These are phyloP conservation scores for sunflower (Helianthus annuus) DNA, from an alignment of 129 eudicot species.

Conservation along the genomic window DNA sequence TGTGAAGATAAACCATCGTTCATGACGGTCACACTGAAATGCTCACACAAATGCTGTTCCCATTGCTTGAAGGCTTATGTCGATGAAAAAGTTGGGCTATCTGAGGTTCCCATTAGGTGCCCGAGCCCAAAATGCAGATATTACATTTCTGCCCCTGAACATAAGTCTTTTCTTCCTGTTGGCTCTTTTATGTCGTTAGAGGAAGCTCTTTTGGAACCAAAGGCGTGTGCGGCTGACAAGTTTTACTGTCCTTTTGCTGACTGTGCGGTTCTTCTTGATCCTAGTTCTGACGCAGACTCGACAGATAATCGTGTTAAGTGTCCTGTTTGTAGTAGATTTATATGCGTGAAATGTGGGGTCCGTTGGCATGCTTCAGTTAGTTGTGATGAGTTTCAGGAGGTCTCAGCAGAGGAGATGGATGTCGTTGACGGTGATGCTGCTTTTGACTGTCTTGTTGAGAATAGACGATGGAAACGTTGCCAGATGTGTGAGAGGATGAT, in stretches of 20 bases:
- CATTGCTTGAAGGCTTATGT: slow-evolving; percentile 68
- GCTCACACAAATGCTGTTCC: slow-evolving; percentile 80
- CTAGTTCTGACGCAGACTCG: slow-evolving; percentile 43
- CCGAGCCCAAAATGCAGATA: slow-evolving; percentile 63
- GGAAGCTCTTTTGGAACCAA: slow-evolving; percentile 46
- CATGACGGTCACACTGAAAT: slow-evolving; percentile 62
- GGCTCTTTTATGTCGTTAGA: slow-evolving; percentile 51
- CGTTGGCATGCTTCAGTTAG: slow-evolving; percentile 70
- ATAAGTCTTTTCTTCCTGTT: slow-evolving; percentile 66
- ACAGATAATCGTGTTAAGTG: slow-evolving; percentile 49
- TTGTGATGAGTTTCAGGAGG: slow-evolving; percentile 57
- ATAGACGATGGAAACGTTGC: slow-evolving; percentile 62
- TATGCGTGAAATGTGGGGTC: slow-evolving; percentile 71
- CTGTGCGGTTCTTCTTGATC: slow-evolving; percentile 63
- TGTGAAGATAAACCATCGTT: slow-evolving; percentile 58
- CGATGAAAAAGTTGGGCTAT: slow-evolving; percentile 52
- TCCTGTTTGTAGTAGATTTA: slow-evolving; percentile 57
- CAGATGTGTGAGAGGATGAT: slow-evolving; percentile 65
- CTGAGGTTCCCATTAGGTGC: slow-evolving; percentile 69
- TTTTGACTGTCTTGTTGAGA: slow-evolving; percentile 38
- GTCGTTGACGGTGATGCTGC: slow-evolving; percentile 30
- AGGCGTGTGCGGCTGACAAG: slow-evolving; percentile 27
- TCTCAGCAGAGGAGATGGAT: slow-evolving; percentile 31
- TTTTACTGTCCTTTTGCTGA: slow-evolving; percentile 56
- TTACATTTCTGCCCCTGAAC: slow-evolving; percentile 61